These are phyloP conservation scores for Saccharomycopsis amapae DNA, from an alignment of 805 yeast species.

Conservation along the genomic window DNA sequence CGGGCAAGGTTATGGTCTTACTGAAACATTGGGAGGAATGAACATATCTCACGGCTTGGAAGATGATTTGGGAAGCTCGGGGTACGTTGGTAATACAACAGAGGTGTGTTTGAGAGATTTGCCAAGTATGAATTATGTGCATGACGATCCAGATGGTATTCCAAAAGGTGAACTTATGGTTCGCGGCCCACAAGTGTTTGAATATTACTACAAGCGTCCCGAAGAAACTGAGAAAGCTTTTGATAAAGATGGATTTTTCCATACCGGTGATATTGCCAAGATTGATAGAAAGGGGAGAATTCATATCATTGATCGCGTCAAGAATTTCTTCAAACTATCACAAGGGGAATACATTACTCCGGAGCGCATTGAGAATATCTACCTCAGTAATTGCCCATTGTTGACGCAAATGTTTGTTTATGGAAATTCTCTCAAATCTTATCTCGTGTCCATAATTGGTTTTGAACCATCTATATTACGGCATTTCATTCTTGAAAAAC, in stretches of 20 bases:
- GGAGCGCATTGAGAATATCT: conserved; percentile 55
- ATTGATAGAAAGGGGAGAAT: conserved; percentile 39
- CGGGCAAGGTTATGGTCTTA: conserved; percentile 47
- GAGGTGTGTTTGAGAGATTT: conserved; percentile 44
- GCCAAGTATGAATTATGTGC: conserved; percentile 37
- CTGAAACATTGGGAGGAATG: conserved; percentile 47
- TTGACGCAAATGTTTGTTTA: conserved; percentile 44
- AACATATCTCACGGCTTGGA: conserved; percentile 33
- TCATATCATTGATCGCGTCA: conserved; percentile 47
- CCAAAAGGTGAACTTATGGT: conserved; percentile 44
- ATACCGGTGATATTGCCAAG: conserved; percentile 52
- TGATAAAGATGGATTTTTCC: conserved; percentile 45
- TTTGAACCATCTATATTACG: conserved; percentile 35
- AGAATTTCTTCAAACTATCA: conserved; percentile 48
- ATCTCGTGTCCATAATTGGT: conserved; percentile 48
- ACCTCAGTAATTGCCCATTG: conserved; percentile 37
- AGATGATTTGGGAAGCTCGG: conserved; percentile 32
- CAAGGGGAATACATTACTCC: conserved; percentile 59
- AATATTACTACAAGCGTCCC: conserved; percentile 40
- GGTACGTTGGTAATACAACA: conserved; percentile 35
- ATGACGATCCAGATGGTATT: conserved; percentile 24
- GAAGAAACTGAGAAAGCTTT: conserved; percentile 42
- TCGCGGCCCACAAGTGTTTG: conserved; percentile 49
- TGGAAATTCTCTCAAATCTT: conserved; percentile 47
- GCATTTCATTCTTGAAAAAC: conserved; percentile 1